Evolutionary conservation across 805 yeast genomes (phyloP).

Genomic region (Schwanniomyces polymorphus): DNA sequence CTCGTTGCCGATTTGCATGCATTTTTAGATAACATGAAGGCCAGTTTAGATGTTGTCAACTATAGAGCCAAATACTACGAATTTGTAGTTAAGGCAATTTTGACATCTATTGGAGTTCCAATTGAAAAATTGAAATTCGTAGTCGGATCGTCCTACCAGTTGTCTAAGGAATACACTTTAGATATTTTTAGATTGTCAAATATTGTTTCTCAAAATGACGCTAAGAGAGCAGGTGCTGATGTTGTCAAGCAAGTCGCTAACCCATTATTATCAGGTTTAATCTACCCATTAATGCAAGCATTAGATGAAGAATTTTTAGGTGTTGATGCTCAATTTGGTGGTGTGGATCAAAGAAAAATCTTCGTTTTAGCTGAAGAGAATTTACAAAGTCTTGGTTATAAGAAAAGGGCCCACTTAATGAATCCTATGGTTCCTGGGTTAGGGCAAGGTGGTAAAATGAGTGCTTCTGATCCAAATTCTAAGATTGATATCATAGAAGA

Average conservation of each 20-base stretch:
- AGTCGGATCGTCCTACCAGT: constrained; percentile 89
- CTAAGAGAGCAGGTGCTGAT: constrained; percentile 99
- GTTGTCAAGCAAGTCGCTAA: constrained; percentile 97
- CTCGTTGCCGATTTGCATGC: constrained; percentile 96
- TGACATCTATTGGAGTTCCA: constrained; percentile 85
- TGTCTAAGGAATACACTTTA: constrained; percentile 73
- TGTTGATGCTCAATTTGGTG: constrained; percentile 96
- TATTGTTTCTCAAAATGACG: constrained; percentile 88
- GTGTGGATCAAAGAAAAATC: constrained; percentile 98
- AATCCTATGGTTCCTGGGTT: constrained; percentile 99
- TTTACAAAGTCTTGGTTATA: constrained; percentile 83
- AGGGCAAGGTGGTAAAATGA: constrained; percentile 97
- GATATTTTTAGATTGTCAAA: constrained; percentile 87
- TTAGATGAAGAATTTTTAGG: constrained; percentile 88
- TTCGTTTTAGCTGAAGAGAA: constrained; percentile 96
- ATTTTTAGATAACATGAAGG: constrained; percentile 96
- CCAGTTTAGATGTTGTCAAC: constrained; percentile 87
- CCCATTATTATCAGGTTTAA: constrained; percentile 89
- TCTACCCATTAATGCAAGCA: constrained; percentile 98
- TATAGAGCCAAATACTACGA: constrained; percentile 92
- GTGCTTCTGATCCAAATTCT: constrained; percentile 98
- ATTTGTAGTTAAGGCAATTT: constrained; percentile 76
- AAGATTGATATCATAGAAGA: constrained; percentile 92
- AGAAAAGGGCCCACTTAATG: constrained; percentile 97
- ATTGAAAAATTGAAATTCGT: constrained; percentile 83